phyloP scores from a whole-genome alignment of 2,329 filamentous ascomycete species.

The Lasiodiplodia citricola region DNA sequence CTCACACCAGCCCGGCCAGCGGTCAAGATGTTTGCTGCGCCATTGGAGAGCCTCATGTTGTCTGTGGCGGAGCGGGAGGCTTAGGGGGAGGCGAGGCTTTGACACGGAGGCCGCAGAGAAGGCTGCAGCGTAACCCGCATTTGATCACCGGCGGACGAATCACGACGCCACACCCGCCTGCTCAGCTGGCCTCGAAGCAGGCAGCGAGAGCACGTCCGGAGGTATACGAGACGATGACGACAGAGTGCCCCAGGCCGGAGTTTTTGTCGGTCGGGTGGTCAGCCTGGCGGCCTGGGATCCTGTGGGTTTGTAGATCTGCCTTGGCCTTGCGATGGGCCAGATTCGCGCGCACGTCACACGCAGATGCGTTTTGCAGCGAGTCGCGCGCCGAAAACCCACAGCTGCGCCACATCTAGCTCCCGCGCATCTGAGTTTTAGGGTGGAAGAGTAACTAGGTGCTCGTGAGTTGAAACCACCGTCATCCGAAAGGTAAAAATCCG shows the following conservation, averaged over 20 bases:
- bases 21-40: background rate
- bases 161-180: background rate
- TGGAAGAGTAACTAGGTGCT: background rate
- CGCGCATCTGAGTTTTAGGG: constrained; percentile 6
- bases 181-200: background rate
- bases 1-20: background rate
- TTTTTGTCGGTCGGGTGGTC: background rate
- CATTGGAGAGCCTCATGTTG: background rate
- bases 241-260: background rate
- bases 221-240: background rate
- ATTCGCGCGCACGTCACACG: background rate
- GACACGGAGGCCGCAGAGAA: background rate
- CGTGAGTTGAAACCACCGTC: background rate
- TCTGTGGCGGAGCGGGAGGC: background rate
- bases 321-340: background rate
- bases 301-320: background rate
- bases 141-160: background rate
- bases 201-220: background rate
- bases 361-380: background rate
- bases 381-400: background rate
- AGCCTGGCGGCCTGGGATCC: background rate
- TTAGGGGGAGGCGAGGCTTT: background rate
- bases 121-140: background rate
- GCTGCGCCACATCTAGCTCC: background rate
- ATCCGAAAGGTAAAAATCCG: background rate